Conservation (phyloP, 805 yeast genomes). For the Pichia nanzhaoensis region DNA sequence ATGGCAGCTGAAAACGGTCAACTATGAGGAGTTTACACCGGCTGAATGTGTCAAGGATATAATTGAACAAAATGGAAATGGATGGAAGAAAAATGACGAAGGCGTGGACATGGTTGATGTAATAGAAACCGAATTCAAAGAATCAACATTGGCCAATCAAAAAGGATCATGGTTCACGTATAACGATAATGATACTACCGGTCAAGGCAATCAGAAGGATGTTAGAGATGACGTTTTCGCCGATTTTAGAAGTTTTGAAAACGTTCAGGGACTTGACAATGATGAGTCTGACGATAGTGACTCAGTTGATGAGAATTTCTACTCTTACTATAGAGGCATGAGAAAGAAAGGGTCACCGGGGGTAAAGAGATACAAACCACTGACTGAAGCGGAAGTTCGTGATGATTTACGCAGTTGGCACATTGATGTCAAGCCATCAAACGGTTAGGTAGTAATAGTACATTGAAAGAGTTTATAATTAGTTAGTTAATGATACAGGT, state of each 20-base stretch:
- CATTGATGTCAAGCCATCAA: constrained; percentile 1
- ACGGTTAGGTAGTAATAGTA: neutral
- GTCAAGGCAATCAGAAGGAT: neutral
- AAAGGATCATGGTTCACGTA: neutral
- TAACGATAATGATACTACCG: neutral
- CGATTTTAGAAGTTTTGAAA: constrained; percentile 6
- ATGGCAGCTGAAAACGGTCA: constrained; percentile 23
- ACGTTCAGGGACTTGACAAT: neutral
- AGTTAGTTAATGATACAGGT: no score
- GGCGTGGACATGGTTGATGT: constrained; percentile 37
- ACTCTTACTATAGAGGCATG: constrained; percentile 2
- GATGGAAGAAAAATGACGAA: constrained; percentile 50
- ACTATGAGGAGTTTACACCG: constrained; percentile 49
- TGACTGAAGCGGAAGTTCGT: constrained; percentile 28
- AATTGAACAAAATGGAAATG: constrained; percentile 56
- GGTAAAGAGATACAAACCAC: constrained; percentile 17
- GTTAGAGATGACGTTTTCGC: constrained; percentile 7
- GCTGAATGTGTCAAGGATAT: constrained; percentile 70
- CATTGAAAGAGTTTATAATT: no score
- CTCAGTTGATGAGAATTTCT: neutral
- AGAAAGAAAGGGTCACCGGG: constrained; percentile 1
- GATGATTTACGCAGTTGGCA: constrained; percentile 39
- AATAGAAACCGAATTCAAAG: constrained; percentile 18
- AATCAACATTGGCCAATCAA: neutral
- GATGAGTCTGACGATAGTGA: neutral